These are phyloP conservation scores for Chimonanthus salicifolius DNA, from an alignment of 164 flowering plant genomes.

Conservation along the genomic window DNA sequence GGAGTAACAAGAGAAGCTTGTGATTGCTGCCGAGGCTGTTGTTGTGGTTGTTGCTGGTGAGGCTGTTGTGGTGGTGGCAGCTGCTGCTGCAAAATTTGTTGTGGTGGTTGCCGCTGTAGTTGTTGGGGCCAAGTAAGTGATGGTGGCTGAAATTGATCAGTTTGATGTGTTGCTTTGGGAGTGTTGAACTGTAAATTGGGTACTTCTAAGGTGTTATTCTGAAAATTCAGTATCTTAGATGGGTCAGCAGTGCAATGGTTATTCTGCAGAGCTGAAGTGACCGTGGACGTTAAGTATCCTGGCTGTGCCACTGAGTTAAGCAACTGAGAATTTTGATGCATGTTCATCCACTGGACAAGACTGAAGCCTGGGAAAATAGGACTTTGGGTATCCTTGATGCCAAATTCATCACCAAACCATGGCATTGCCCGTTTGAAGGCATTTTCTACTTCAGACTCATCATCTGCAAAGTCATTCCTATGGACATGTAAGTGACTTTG, in stretches of 20 bases:
- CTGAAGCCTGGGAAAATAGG: conserved; percentile 58
- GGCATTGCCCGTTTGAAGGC: conserved; percentile 80
- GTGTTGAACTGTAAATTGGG: conserved; percentile 44
- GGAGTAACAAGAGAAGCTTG: too few species aligned
- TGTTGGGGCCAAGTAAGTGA: conserved; percentile 39
- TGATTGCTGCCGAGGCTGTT: too few species aligned
- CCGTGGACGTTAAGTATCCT: conserved; percentile 44
- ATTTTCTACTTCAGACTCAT: conserved; percentile 67
- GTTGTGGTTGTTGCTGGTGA: too few species aligned
- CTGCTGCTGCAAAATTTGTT: conserved; percentile 33
- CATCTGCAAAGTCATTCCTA: conserved; percentile 40
- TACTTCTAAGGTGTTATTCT: conserved; percentile 42
- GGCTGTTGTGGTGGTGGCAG: conserved; percentile 2
- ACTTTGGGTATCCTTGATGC: conserved; percentile 55
- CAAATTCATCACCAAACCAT: conserved; percentile 73
- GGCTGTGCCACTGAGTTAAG: conserved; percentile 47
- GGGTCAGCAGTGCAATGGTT: conserved; percentile 56
- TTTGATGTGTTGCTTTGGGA: conserved; percentile 52
- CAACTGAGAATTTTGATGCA: conserved; percentile 71
- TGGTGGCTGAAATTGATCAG: conserved; percentile 44
- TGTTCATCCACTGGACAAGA: conserved; percentile 91
- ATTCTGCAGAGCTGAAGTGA: conserved; percentile 46
- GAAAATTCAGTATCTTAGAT: conserved; percentile 58
- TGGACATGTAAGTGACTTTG: too few species aligned
- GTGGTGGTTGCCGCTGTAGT: conserved; percentile 31